Evolutionary conservation across 192 early-diverging fungal genomes (phyloP).

Genomic region (Backusella macrospora): DNA sequence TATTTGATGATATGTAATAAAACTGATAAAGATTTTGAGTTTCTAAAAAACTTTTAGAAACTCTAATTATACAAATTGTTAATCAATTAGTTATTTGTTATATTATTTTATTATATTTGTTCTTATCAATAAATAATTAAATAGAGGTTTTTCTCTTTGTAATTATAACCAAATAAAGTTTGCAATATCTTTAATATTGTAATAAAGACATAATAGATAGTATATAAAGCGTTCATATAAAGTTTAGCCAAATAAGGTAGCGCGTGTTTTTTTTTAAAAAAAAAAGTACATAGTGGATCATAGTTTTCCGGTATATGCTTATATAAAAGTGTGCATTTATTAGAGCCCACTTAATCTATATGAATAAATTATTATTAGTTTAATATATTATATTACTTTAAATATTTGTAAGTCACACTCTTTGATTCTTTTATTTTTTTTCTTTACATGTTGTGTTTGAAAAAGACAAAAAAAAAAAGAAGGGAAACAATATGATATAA

Average conservation of each 20-base stretch:
- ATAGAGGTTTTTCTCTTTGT: not conserved
- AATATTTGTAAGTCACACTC: too few relatives aligned
- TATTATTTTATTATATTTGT: not conserved
- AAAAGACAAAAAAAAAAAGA: not conserved
- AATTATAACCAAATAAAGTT: not conserved
- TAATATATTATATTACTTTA: too few relatives aligned
- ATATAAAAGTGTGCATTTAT: too few relatives aligned
- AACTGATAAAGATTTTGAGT: not conserved
- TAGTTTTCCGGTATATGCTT: too few relatives aligned
- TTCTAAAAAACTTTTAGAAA: not conserved
- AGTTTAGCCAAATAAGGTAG: not conserved
- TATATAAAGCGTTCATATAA: not conserved
- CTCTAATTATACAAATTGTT: not conserved
- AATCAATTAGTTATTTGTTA: not conserved
- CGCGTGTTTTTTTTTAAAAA: not conserved
- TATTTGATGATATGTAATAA: not conserved
- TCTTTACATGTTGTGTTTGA: not conserved
- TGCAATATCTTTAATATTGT: not conserved
- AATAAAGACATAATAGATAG: not conserved
- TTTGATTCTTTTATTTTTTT: too few relatives aligned
- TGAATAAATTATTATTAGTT: too few relatives aligned
- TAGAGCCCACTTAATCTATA: too few relatives aligned
- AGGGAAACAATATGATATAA: too few relatives aligned
- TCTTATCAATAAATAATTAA: not conserved
- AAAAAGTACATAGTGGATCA: too few relatives aligned